Evolutionary conservation across 352 stramenopile species (phyloP).

Genomic region (Pythium rhizo-oryzae): DNA sequence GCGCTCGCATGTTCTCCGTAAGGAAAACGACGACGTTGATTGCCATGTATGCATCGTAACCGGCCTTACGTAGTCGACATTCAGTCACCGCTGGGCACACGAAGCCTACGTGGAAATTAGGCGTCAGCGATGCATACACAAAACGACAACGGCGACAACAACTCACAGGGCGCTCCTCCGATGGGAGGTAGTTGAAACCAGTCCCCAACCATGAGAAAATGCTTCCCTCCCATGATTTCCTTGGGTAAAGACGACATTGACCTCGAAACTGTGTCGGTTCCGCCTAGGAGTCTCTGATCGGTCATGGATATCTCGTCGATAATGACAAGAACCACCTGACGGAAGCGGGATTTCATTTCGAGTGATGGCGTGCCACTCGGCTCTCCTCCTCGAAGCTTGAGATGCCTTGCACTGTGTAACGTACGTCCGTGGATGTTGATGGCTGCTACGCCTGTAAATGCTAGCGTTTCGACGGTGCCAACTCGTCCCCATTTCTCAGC

Average conservation of each 20-base stretch:
- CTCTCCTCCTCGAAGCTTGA: background rate
- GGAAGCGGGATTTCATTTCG: background rate
- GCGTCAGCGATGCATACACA: background rate
- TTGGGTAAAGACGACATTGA: background rate
- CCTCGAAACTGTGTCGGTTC: background rate
- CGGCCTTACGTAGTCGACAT: background rate
- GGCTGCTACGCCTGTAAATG: slow-evolving; percentile 3
- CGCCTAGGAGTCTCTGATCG: background rate
- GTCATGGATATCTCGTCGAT: background rate
- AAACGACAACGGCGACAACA: background rate
- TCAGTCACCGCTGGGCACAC: background rate
- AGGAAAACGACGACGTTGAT: slow-evolving; percentile 7
- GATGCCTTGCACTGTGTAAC: background rate
- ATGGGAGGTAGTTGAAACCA: slow-evolving; percentile 1
- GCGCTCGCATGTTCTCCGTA: slow-evolving; percentile 7
- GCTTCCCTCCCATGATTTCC: background rate
- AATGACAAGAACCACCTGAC: background rate
- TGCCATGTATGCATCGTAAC: background rate
- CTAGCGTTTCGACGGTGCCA: slow-evolving; percentile 2
- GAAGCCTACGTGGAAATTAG: background rate
- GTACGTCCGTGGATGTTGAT: slow-evolving; percentile 2
- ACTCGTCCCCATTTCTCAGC: background rate
- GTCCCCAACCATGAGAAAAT: background rate
- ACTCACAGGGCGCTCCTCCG: background rate
- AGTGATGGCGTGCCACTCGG: background rate